phyloP scores from a whole-genome alignment of 768 basidiomycete genomes.

The Udeniomyces megalosporus region DNA sequence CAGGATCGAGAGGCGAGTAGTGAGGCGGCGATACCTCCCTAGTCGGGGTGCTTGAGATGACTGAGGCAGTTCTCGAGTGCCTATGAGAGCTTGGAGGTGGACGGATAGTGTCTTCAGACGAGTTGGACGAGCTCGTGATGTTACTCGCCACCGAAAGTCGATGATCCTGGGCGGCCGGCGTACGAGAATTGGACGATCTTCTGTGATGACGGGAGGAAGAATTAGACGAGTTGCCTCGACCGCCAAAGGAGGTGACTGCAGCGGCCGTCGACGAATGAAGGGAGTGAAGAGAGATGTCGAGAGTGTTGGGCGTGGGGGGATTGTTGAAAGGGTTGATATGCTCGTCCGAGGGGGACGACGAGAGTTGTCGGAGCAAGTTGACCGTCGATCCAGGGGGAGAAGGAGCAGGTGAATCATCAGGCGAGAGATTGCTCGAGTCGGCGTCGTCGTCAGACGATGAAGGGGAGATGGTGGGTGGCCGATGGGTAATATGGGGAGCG shows the following conservation, averaged over 20 bases:
- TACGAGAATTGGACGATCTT: too few relatives aligned
- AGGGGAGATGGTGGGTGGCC: neutral
- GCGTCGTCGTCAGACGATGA: neutral
- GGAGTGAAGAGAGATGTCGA: conserved; percentile 33
- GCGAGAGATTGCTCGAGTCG: conserved; percentile 19
- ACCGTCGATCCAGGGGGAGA: conserved; percentile 34
- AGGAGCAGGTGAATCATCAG: conserved; percentile 26
- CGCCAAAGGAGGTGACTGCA: conserved; percentile 22
- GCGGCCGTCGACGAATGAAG: conserved; percentile 20
- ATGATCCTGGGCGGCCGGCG: too few relatives aligned
- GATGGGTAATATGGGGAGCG: neutral
- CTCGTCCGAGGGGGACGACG: conserved; percentile 19
- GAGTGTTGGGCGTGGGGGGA: conserved; percentile 34
- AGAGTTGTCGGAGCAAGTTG: conserved; percentile 32
- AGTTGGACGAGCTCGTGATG: too few relatives aligned
- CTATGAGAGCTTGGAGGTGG: neutral
- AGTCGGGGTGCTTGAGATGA: neutral
- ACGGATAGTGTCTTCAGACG: neutral
- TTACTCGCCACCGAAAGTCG: neutral
- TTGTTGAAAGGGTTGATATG: conserved; percentile 26
- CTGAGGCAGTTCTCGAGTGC: neutral
- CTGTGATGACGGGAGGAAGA: neutral
- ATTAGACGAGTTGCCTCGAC: conserved; percentile 12
- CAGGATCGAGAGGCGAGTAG: conserved; percentile 15
- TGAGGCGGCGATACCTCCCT: neutral